A percentile compares a stretch with the other conserved stretches of the same genome.
These are phyloP conservation scores for Crepidotus variabilis DNA, from an alignment of 768 basidiomycete genomes.

Conservation along the genomic window DNA sequence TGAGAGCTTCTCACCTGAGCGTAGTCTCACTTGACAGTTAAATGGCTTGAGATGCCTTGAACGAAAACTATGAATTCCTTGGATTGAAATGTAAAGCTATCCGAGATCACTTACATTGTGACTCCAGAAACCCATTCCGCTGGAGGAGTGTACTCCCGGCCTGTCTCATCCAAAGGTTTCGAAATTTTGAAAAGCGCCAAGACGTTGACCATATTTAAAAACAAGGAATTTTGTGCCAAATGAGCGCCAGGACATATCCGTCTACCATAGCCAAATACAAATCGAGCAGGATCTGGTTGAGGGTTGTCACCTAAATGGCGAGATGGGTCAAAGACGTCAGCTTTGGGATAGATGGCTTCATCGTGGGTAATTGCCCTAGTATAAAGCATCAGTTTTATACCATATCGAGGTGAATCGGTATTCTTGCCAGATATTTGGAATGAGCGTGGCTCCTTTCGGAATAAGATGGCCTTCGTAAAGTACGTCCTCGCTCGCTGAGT, in stretches of 20 bases:
- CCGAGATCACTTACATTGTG: slow-evolving; percentile 16
- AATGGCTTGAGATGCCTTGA: slow-evolving; percentile 5
- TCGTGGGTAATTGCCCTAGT: slow-evolving; percentile 30
- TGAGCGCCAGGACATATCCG: slow-evolving; percentile 27
- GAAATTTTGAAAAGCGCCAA: slow-evolving; percentile 34
- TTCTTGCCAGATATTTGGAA: slow-evolving; percentile 5
- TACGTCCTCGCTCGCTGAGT: slow-evolving; percentile 1
- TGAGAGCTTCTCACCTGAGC: background rate
- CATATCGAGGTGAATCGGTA: background rate
- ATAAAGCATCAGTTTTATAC: background rate
- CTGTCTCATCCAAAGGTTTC: slow-evolving; percentile 28
- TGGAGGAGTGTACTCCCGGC: slow-evolving; percentile 32
- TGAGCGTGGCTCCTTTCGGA: slow-evolving; percentile 2
- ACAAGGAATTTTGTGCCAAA: slow-evolving; percentile 30
- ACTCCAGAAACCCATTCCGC: slow-evolving; percentile 27
- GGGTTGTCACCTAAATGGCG: slow-evolving; percentile 28
- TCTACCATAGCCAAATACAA: slow-evolving; percentile 35
- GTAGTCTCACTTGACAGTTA: background rate
- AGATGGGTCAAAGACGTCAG: slow-evolving; percentile 29
- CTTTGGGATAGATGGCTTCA: slow-evolving; percentile 31
- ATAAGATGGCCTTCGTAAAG: slow-evolving; percentile 6
- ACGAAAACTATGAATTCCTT: background rate
- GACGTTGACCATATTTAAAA: slow-evolving; percentile 31
- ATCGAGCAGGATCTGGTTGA: slow-evolving; percentile 26
- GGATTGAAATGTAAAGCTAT: background rate